phyloP scores from a whole-genome alignment of 148 eudicot species.

The Rhododendron mucronatum region DNA sequence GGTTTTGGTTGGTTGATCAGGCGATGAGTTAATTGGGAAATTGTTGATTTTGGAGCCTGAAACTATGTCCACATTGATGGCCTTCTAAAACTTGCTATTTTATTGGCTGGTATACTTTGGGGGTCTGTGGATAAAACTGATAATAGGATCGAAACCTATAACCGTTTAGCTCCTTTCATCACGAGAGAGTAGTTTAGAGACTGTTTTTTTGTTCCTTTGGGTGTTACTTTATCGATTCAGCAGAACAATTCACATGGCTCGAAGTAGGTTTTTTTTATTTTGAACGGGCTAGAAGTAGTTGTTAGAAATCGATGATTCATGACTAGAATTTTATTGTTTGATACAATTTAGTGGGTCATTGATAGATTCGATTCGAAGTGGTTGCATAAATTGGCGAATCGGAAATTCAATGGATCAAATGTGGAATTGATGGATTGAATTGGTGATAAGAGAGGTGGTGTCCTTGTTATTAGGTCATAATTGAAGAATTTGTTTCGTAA shows the following conservation, averaged over 20 bases:
- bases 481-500: too few relatives aligned
- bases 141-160: neutral
- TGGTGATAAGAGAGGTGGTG: neutral
- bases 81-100: neutral
- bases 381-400: neutral
- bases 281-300: neutral
- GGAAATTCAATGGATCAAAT: neutral
- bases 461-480: too few relatives aligned
- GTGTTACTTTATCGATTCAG: neutral
- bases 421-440: neutral
- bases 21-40: neutral
- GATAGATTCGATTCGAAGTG: neutral
- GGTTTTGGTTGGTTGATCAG: slow-evolving; percentile 1
- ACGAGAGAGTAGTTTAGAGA: too few relatives aligned
- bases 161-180: neutral
- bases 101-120: neutral
- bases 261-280: neutral
- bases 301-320: neutral
- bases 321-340: neutral
- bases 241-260: neutral
- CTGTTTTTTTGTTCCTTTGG: neutral
- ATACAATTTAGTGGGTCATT: neutral
- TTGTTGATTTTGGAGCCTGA: neutral
- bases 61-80: neutral
- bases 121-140: neutral